These are phyloP conservation scores for Aspergillus amoenus DNA, from an alignment of 2,329 filamentous ascomycete genomes.

Conservation along the genomic window DNA sequence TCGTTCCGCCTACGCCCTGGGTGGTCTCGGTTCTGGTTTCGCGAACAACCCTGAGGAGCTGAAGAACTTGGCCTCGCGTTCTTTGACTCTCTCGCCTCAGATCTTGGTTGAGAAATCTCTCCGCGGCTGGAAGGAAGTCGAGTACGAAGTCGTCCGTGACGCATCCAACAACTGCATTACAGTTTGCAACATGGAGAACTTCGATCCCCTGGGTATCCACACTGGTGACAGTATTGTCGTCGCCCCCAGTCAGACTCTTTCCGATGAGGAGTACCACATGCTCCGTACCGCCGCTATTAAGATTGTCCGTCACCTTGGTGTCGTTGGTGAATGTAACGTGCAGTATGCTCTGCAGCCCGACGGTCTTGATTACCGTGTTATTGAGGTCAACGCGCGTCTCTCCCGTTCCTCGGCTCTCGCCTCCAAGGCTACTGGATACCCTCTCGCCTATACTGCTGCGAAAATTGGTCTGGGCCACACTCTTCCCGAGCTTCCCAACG, in stretches of 20 bases:
- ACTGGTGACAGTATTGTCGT: constrained; percentile 99
- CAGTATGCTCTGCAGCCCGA: constrained; percentile 97
- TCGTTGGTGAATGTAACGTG: constrained; percentile 98
- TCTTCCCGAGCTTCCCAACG: constrained; percentile 92
- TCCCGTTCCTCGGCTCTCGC: constrained; percentile 95
- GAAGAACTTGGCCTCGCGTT: constrained; percentile 87
- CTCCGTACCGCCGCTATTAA: constrained; percentile 96
- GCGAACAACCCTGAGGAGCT: constrained; percentile 93
- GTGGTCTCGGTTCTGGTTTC: constrained; percentile 94
- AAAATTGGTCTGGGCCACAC: constrained; percentile 98
- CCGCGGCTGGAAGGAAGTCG: constrained; percentile 99
- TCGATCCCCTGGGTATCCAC: constrained; percentile 94
- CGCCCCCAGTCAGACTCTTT: constrained; percentile 92
- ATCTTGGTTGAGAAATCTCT: constrained; percentile 98
- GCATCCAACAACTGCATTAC: constrained; percentile 98
- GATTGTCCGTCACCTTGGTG: constrained; percentile 93
- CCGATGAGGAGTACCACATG: constrained; percentile 99
- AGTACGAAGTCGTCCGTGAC: constrained; percentile 97
- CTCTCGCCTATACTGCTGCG: constrained; percentile 92
- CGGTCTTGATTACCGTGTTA: constrained; percentile 95
- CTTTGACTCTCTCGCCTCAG: constrained; percentile 89
- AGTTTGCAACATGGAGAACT: constrained; percentile 99
- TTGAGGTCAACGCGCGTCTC: constrained; percentile 97
- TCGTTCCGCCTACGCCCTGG: constrained; percentile 92
- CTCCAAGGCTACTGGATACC: constrained; percentile 97